Evolutionary conservation across 2,329 filamentous ascomycete genomes (phyloP), one percentile per base, ranked within the genome.

Genomic region (Sordariomycetes sp.): DNA sequence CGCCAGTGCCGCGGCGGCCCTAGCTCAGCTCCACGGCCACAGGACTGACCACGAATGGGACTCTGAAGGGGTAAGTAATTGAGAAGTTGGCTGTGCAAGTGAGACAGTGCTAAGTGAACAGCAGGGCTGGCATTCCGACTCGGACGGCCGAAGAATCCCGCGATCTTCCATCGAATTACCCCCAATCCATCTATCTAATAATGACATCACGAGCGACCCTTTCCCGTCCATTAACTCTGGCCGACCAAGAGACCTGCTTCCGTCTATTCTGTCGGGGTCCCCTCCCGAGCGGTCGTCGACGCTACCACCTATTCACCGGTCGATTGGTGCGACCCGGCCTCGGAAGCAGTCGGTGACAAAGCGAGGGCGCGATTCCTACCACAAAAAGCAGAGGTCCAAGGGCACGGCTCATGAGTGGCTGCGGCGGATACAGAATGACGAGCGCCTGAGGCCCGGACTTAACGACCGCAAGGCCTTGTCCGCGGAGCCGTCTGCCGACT

Each of bases 341-440:
- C 82, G 90, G 62, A 96, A 95, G 72, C 87, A 88, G 61, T 96
- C 91, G 1, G 82, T 96, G 60, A 86, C 87, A 8, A 90, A 95
- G 69, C 84, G 87, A 62, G 82, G 85, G 45, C 80, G 87, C 58
- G 85, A 87, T 64, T 76, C 80, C 51, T 88, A 88, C 65, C 90
- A 96, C 65, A 90, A 91, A 67, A 86, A 89, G 65, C 86, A 84
- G 64, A 87, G 81, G 64, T 95, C 90, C 0, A 74, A 76, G 54
- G 80, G 79, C 28, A 86, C 85, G 60, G 86, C 89, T 56, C 82
- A 85, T 54, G 81, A 84, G 57, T 86, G 87, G 73, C 69, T 82
- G 52, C 76, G 77, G 34, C 72, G 78, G 51, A 76, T 82, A 24
- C 79, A 82, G 61, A 80, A 81, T 61, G 78, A 82, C 52, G 78